These are phyloP conservation scores for Aspergillus quadricinctus DNA, from an alignment of 2,329 filamentous ascomycete species.

Conservation along the genomic window DNA sequence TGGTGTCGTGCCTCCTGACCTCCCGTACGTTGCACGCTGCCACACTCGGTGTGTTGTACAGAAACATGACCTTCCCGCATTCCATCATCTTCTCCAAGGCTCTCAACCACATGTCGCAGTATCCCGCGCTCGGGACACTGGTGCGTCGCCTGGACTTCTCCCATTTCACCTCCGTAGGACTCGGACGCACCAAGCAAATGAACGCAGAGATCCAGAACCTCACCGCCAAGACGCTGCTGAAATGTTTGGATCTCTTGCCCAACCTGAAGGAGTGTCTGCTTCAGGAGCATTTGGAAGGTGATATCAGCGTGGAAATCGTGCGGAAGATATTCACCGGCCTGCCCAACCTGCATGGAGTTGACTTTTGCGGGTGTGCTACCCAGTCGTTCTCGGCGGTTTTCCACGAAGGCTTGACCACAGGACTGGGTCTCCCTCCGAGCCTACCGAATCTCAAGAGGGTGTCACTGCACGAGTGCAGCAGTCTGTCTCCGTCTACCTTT, in stretches of 20 bases:
- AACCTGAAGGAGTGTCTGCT: conserved; percentile 72
- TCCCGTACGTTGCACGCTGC: conserved; percentile 70
- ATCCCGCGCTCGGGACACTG: conserved; percentile 67
- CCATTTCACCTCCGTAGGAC: conserved; percentile 75
- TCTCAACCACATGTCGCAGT: conserved; percentile 61
- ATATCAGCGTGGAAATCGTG: conserved; percentile 65
- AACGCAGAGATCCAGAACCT: conserved; percentile 71
- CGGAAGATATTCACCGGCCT: conserved; percentile 66
- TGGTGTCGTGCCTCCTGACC: conserved; percentile 71
- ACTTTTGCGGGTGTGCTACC: conserved; percentile 74
- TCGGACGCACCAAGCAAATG: conserved; percentile 71
- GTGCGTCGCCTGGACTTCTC: conserved; percentile 79
- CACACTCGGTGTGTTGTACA: conserved; percentile 71
- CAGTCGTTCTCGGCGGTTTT: conserved; percentile 64
- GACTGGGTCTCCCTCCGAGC: conserved; percentile 47
- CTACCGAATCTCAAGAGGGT: conserved; percentile 60
- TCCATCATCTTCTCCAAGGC: conserved; percentile 81
- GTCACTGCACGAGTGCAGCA: conserved; percentile 74
- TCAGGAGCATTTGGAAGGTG: conserved; percentile 76
- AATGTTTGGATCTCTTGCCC: conserved; percentile 67
- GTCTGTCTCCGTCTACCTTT: conserved; percentile 63
- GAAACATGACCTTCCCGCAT: conserved; percentile 76
- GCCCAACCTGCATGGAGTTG: conserved; percentile 61
- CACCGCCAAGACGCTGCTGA: conserved; percentile 66
- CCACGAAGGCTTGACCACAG: conserved; percentile 47